Conservation (phyloP, 495 filamentous ascomycete species). For the Hypoxylon rickii region DNA sequence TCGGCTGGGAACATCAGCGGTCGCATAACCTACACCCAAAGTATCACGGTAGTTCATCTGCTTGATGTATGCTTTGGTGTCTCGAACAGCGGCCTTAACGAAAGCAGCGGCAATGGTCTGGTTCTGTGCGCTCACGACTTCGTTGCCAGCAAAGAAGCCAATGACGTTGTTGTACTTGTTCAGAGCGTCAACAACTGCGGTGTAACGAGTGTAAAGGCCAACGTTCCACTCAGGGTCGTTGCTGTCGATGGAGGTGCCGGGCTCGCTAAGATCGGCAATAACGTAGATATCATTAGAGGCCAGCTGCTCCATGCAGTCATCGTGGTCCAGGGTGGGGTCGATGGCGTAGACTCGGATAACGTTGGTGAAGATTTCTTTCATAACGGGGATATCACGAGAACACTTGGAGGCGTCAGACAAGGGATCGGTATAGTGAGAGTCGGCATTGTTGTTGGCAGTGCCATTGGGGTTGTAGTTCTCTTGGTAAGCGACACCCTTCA, state of each 20-base stretch:
- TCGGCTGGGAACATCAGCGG: slow-evolving; percentile 82
- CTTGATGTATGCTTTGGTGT: slow-evolving; percentile 94
- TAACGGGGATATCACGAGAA: slow-evolving; percentile 77
- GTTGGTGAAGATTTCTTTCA: slow-evolving; percentile 81
- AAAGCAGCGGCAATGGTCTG: slow-evolving; percentile 87
- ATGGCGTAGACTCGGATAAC: slow-evolving; percentile 92
- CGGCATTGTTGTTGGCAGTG: slow-evolving; percentile 40
- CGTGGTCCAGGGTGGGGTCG: slow-evolving; percentile 76
- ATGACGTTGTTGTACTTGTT: slow-evolving; percentile 82
- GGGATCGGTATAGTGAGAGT: slow-evolving; percentile 61
- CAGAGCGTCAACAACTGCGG: slow-evolving; percentile 77
- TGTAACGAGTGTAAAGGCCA: slow-evolving; percentile 76
- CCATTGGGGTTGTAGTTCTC: slow-evolving; percentile 54
- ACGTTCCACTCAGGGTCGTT: slow-evolving; percentile 75
- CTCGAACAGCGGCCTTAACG: slow-evolving; percentile 95
- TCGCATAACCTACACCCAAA: slow-evolving; percentile 82
- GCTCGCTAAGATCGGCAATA: slow-evolving; percentile 84
- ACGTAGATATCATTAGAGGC: slow-evolving; percentile 91
- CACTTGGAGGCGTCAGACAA: slow-evolving; percentile 72
- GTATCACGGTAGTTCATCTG: slow-evolving; percentile 60
- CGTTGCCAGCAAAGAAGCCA: slow-evolving; percentile 97
- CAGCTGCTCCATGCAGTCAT: slow-evolving; percentile 80
- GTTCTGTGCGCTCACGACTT: slow-evolving; percentile 79
- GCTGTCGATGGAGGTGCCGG: slow-evolving; percentile 80
- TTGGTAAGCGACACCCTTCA: slow-evolving; percentile 90